Base-by-base conservation (phyloP, 768 basidiomycete genomes). In the Tulasnella sp. region DNA sequence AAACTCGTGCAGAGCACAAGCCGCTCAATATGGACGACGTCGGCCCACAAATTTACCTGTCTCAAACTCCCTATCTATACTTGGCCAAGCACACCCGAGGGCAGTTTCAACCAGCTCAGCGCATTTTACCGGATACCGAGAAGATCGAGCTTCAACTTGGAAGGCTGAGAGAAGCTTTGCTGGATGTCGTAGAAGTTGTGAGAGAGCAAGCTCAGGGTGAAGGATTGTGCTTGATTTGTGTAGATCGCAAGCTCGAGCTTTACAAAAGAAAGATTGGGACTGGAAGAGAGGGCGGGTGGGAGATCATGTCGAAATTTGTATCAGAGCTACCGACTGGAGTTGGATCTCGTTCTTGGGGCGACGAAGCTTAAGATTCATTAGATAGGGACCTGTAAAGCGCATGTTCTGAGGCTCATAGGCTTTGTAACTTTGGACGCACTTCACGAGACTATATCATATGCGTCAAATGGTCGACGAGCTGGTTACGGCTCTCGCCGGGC, bases 1-100 rank as follows among this genome's bases (percentile, higher is more conserved):
- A 85, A 18, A 89, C 89, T 2, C 85, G 86, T 46, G 82, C 48
- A 78, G 78, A 13, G 80, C 82, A 79, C 80, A 76, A 76, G 23
- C 29, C 70, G 5, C 29, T 86, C 85, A 46, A 91, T 80, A 92
- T 91, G 91, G 84, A 81, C 40, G 90, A 91, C 16, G 84, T 85
- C 1, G 92, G 89, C 82, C 88, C 90, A 0, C 92, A 93, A 81
- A 83, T 93, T 16, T 90, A 87, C 82, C 86, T 93, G 76, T 92
- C 92, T 6, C 90, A 91, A 81, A 93, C 91, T 0, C 84, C 87
- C 84, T 80, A 86, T 32, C 73, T 79, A 11, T 79, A 75, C 55
- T 67, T 80, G 20, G 79, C 73, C 29, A 40, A 73, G 15, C 79
- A 80, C 75, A 83, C 79, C 80, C 88, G 70, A 81, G 86, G 79